Percentiles rank a stretch among this genome's conserved stretches.
Conservation (phyloP, 139 green algal species). For the Volvox reticuliferus region DNA sequence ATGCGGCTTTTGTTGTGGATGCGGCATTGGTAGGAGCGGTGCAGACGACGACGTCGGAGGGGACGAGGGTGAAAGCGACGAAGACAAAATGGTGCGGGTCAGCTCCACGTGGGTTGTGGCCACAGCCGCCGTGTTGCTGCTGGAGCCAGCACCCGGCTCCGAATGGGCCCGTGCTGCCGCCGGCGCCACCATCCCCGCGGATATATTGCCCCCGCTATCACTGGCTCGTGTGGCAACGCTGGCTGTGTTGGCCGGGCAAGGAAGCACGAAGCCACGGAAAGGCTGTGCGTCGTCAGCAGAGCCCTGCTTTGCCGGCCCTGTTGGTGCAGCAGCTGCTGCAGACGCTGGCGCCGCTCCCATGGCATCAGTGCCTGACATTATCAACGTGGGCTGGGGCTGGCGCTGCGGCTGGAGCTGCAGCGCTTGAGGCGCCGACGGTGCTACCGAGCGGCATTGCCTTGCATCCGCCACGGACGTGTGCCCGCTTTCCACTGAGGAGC, state of each 20-base stretch:
- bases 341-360: not conserved
- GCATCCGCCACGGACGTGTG: too few species aligned
- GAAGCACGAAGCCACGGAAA: slow-evolving; percentile 2
- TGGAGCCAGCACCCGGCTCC: not conserved
- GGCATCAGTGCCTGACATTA: too few species aligned
- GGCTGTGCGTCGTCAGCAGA: not conserved
- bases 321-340: slow-evolving; percentile 6
- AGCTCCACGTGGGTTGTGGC: not conserved
- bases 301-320: not conserved
- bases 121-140: not conserved
- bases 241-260: too few species aligned
- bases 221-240: too few species aligned
- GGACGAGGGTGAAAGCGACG: not conserved
- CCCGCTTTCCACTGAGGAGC: too few species aligned
- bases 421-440: too few species aligned
- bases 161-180: too few species aligned
- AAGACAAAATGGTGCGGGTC: not conserved
- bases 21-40: not conserved
- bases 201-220: too few species aligned
- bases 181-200: too few species aligned
- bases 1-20: not conserved
- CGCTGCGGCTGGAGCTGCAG: too few species aligned
- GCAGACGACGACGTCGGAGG: not conserved
- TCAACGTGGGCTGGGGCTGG: too few species aligned
- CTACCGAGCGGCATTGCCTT: too few species aligned